These are phyloP conservation scores for Thraustochytrium sp. DNA, from an alignment of 352 stramenopile species.

Conservation along the genomic window DNA sequence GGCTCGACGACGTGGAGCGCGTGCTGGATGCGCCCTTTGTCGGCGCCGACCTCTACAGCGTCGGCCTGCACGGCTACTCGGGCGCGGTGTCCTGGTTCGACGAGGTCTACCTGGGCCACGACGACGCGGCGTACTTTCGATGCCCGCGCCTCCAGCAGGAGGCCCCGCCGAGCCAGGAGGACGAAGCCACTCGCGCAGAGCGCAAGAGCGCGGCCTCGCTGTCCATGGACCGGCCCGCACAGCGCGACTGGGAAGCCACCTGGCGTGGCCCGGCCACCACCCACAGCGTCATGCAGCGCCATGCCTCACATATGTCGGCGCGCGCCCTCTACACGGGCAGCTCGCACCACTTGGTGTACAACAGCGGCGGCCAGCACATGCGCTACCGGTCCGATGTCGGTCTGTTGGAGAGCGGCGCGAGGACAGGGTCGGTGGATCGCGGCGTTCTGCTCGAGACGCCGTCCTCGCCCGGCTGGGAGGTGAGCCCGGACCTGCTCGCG, in stretches of 20 bases:
- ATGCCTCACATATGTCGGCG: constrained; percentile 64
- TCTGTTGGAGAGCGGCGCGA: constrained; percentile 51
- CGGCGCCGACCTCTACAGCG: constrained; percentile 48
- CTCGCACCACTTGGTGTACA: constrained; percentile 65
- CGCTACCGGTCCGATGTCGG: constrained; percentile 62
- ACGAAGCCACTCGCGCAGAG: neutral
- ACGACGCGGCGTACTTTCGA: constrained; percentile 78
- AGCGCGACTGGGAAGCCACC: constrained; percentile 55
- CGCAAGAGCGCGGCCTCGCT: constrained; percentile 45
- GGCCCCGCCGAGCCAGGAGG: neutral
- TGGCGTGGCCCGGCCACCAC: constrained; percentile 47
- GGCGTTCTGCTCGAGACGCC: neutral
- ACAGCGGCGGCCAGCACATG: constrained; percentile 74
- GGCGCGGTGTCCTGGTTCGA: constrained; percentile 80
- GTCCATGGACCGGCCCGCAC: constrained; percentile 52
- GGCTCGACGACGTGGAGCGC: constrained; percentile 79
- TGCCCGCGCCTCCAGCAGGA: constrained; percentile 61
- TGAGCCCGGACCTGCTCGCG: constrained; percentile 9
- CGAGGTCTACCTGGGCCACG: constrained; percentile 86
- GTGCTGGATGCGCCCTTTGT: constrained; percentile 61
- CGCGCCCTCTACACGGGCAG: constrained; percentile 69
- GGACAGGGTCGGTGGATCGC: constrained; percentile 11
- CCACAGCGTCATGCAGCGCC: constrained; percentile 48
- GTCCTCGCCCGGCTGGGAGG: neutral
- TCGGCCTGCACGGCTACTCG: constrained; percentile 77